phyloP scores from a whole-genome alignment of 495 filamentous ascomycete species.

The Filosporella fistucella region DNA sequence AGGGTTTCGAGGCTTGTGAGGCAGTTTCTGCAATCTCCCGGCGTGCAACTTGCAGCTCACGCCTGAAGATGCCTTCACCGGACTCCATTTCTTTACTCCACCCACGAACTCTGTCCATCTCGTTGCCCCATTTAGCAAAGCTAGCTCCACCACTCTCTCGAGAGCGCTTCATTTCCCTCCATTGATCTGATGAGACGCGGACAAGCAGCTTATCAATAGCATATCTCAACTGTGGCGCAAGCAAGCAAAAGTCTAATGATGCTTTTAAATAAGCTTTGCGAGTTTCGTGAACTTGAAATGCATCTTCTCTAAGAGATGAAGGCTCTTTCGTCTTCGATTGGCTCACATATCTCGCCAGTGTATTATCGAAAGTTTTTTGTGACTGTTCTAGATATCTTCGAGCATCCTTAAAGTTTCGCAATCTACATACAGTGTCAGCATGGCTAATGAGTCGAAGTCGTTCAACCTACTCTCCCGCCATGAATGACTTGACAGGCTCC shows the following conservation, averaged over 20 bases:
- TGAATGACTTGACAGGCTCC: constrained; percentile 75
- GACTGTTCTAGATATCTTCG: constrained; percentile 69
- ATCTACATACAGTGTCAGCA: constrained; percentile 18
- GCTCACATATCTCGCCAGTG: constrained; percentile 70
- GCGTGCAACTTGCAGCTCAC: constrained; percentile 73
- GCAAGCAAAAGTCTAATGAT: constrained; percentile 87
- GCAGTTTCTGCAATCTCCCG: constrained; percentile 80
- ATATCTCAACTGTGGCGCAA: constrained; percentile 75
- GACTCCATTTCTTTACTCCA: constrained; percentile 93
- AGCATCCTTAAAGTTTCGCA: constrained; percentile 59
- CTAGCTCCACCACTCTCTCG: constrained; percentile 52
- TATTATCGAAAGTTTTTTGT: constrained; percentile 77
- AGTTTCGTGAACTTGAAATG: constrained; percentile 92
- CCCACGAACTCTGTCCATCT: constrained; percentile 85
- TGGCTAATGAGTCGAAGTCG: not conserved
- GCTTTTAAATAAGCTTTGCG: constrained; percentile 87
- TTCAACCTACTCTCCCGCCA: constrained; percentile 56
- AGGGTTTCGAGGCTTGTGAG: constrained; percentile 65
- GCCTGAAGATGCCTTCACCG: constrained; percentile 69
- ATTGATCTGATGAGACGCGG: constrained; percentile 77
- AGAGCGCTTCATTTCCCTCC: constrained; percentile 69
- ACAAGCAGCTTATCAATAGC: constrained; percentile 84
- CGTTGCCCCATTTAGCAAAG: constrained; percentile 59
- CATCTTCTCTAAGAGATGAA: constrained; percentile 85
- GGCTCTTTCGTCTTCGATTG: constrained; percentile 94